Conservation (phyloP, 2,329 filamentous ascomycete genomes). For the Botrytis tulipae region DNA sequence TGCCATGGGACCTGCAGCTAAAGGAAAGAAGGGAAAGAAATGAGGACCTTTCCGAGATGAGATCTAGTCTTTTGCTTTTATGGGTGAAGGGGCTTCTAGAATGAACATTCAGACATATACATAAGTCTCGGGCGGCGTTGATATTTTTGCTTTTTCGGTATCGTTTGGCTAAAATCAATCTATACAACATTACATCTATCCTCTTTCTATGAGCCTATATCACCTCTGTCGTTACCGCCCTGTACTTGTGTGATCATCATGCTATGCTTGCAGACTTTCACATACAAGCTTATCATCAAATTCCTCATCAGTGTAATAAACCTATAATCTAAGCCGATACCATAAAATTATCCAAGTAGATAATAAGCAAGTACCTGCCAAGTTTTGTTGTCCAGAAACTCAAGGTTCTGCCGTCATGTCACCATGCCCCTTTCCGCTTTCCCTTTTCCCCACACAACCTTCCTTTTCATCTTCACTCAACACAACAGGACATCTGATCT, state of each 20-base stretch:
- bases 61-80: slow-evolving; percentile 5
- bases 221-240: background rate
- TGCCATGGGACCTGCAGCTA: slow-evolving; percentile 29
- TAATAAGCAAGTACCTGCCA: background rate
- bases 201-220: background rate
- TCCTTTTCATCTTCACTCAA: background rate
- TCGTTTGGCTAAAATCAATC: background rate
- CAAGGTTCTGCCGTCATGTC: background rate
- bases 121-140: background rate
- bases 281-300: background rate
- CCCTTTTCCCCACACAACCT: background rate
- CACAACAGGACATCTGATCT: background rate
- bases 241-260: background rate
- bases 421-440: background rate
- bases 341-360: background rate
- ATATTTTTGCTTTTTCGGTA: background rate
- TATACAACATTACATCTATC: background rate
- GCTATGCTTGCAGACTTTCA: background rate
- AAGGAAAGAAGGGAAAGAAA: slow-evolving; percentile 20
- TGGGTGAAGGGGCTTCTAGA: background rate
- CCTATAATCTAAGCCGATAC: background rate
- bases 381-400: background rate
- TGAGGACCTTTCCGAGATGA: background rate
- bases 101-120: background rate
- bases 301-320: background rate